These are phyloP conservation scores for Ustilago loliicola DNA, from an alignment of 1,284 basidiomycete genomes.

Conservation along the genomic window DNA sequence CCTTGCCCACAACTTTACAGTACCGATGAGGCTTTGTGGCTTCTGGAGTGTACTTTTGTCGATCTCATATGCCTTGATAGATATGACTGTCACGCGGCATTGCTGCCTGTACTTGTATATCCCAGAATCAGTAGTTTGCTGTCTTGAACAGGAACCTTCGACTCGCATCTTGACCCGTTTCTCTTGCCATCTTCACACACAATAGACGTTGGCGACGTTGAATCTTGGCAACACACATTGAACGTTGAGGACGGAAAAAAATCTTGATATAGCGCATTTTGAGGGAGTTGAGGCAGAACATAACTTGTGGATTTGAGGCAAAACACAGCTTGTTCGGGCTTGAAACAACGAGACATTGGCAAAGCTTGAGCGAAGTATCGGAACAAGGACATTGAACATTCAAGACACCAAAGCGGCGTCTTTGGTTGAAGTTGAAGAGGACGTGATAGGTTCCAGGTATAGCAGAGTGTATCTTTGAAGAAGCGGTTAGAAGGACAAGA, in stretches of 20 bases:
- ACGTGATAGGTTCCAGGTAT: not conserved
- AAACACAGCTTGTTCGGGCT: slow-evolving; percentile 1
- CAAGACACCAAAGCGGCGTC: not conserved
- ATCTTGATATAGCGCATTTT: not conserved
- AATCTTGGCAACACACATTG: not conserved
- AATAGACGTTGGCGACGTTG: too few relatives aligned
- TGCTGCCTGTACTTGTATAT: too few relatives aligned
- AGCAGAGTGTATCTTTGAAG: too few relatives aligned
- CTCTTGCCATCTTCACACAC: too few relatives aligned
- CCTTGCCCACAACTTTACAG: too few relatives aligned
- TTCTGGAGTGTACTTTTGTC: too few relatives aligned
- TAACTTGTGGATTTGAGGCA: not conserved
- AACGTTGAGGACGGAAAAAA: not conserved
- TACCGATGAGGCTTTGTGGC: too few relatives aligned
- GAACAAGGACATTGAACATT: not conserved
- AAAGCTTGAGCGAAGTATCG: not conserved
- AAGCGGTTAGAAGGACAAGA: too few relatives aligned
- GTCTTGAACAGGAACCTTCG: too few relatives aligned
- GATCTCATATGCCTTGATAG: too few relatives aligned
- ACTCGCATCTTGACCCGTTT: too few relatives aligned
- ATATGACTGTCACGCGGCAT: too few relatives aligned
- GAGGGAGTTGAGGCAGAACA: not conserved
- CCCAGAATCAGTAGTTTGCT: not conserved
- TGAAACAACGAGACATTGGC: slow-evolving; percentile 2
- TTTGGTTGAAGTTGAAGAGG: not conserved